A percentile compares a stretch with the other conserved stretches of the same genome.
phyloP scores from a whole-genome alignment of 129 eudicot species.

The Solidago caesia region DNA sequence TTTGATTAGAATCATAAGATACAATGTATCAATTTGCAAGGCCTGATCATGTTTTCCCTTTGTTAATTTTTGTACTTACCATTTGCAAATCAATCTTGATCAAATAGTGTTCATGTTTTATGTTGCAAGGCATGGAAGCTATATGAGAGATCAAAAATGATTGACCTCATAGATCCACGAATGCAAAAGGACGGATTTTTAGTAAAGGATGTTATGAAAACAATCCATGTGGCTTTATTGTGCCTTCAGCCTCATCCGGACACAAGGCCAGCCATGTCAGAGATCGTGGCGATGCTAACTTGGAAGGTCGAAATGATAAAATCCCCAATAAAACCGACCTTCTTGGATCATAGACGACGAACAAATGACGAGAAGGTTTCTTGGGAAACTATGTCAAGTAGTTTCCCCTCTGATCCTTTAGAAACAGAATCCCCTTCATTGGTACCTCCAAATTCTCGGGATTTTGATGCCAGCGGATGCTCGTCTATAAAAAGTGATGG shows the following conservation, averaged over 20 bases:
- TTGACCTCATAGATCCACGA: conserved; percentile 60
- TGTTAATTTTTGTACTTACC: not conserved
- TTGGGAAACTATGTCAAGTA: conserved; percentile 50
- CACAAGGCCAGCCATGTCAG: conserved; percentile 75
- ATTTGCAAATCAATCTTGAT: not conserved
- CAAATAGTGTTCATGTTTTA: conserved; percentile 17
- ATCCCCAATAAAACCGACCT: conserved; percentile 58
- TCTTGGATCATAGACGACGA: conserved; percentile 39
- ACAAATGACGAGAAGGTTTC: conserved; percentile 40
- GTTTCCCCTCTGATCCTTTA: conserved; percentile 45
- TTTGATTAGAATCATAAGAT: not conserved
- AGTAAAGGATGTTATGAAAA: conserved; percentile 58
- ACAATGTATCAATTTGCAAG: conserved; percentile 7
- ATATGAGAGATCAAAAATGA: conserved; percentile 61
- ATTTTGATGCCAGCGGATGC: conserved; percentile 26
- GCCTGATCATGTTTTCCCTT: not conserved
- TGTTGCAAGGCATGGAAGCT: conserved; percentile 74
- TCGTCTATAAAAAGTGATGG: conserved; percentile 4
- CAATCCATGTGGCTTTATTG: conserved; percentile 54
- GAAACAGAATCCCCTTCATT: conserved; percentile 52
- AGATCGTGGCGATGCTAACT: conserved; percentile 64
- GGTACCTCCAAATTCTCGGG: conserved; percentile 40
- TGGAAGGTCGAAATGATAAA: conserved; percentile 44
- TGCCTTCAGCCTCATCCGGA: conserved; percentile 64
- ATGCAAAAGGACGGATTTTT: conserved; percentile 51